A percentile compares a stretch with the other conserved stretches of the same genome.
Evolutionary conservation across 371 early-diverging fungal genomes (phyloP).

Genomic region (Coemansia sp.): DNA sequence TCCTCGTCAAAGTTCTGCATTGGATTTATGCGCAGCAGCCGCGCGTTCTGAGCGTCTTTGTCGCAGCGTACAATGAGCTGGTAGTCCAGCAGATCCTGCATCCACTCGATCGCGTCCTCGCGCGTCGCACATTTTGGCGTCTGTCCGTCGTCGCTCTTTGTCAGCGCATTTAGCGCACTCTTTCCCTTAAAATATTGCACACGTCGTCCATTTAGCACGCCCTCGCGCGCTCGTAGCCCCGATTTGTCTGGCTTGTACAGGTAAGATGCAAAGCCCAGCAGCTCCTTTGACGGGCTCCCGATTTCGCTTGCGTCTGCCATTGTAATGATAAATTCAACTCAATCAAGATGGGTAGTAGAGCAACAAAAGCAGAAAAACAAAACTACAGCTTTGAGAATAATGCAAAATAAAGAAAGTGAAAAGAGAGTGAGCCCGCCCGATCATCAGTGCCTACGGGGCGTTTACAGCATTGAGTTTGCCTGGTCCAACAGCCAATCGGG

Average conservation of each 20-base stretch:
- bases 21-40: conserved; percentile 61
- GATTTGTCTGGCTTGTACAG: conserved; percentile 64
- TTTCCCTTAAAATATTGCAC: conserved; percentile 94
- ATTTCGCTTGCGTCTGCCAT: conserved; percentile 11
- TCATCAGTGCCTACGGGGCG: not conserved
- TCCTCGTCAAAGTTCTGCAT: conserved; percentile 77
- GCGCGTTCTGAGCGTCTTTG: conserved; percentile 34
- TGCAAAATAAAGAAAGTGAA: not conserved
- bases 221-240: conserved; percentile 77
- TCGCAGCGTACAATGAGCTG: conserved; percentile 55
- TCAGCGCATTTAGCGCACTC: conserved; percentile 82
- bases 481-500: not conserved
- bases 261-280: conserved; percentile 65
- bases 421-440: not conserved
- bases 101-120: conserved; percentile 66
- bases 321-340: not conserved
- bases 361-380: not conserved
- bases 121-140: conserved; percentile 58
- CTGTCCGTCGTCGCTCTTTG: conserved; percentile 69
- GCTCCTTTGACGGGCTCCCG: conserved; percentile 56
- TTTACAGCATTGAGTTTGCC: not conserved
- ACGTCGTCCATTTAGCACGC: conserved; percentile 86
- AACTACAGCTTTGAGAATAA: not conserved
- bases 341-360: not conserved
- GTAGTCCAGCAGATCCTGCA: conserved; percentile 66